Evolutionary conservation across 148 eudicot genomes (phyloP), one percentile per base, ranked within the genome.

Genomic region (Silene latifolia): DNA sequence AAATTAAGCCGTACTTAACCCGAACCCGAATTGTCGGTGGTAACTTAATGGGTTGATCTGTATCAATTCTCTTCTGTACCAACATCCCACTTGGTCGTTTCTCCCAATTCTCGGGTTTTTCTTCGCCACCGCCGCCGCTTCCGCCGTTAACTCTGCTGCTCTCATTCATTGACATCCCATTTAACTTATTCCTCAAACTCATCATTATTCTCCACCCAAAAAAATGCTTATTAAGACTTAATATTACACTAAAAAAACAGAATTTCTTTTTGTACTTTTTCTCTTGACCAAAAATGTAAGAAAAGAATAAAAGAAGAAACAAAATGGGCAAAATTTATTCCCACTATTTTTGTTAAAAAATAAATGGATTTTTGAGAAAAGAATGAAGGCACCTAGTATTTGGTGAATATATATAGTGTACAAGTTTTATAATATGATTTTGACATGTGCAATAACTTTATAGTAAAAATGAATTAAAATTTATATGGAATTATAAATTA

Each of bases 71-170:
- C 66, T 87, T 93, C 82, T 91, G 96, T 11, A 93, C 98, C 74
- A 93, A 65, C 98, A 93, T 91, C 73, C 98, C 98, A 35, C 95
- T 85, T 0, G 98, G 97, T 35, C 98, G 78, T 63, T 88, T 60
- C 86, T 93, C 98, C 97, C 97, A 91, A 42, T 89, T 91, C 24
- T 81, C 83, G 23, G 67, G 69, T 23, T 35, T 62, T 5, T 51
- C 73, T 24, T 82, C 83, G 12, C 24, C 79, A 3, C 61, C 75
- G 8, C 63, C 76, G 1, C 69, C 79, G 29, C 77, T 74, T 9
- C 11, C 72, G 7, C 69, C 69, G 13, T 64, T 25, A 8, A 3
- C 27, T 71, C 59, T 61, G 19, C 32, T 51, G 69, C 60, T 47
- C n/a, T 74, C 80, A 35, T 76, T 76, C 76, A 63, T 44, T 14